Percentiles rank a stretch among this genome's conserved stretches.
phyloP scores from a whole-genome alignment of 176 grass and related monocot genomes.

The Miscanthus lutarioriparius region DNA sequence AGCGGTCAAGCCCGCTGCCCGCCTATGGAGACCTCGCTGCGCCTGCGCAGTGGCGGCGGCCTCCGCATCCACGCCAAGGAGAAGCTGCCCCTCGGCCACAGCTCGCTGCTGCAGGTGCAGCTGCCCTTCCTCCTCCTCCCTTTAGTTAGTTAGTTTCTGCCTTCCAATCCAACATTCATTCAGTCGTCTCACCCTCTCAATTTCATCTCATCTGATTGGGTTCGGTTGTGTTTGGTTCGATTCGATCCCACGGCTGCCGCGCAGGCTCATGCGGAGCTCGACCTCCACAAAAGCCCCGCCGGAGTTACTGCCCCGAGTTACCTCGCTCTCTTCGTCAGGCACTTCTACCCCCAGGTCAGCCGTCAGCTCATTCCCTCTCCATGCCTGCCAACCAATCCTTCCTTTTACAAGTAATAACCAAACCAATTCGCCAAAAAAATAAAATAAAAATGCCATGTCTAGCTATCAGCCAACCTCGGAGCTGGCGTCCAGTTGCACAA shows the following conservation, averaged over 20 bases:
- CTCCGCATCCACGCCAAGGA: constrained; percentile 91
- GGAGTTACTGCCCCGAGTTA: constrained; percentile 41
- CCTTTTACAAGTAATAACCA: not conserved
- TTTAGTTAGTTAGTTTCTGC: not conserved
- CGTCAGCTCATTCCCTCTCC: not conserved
- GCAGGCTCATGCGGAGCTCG: constrained; percentile 84
- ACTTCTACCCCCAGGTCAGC: constrained; percentile 57
- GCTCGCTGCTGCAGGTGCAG: constrained; percentile 64
- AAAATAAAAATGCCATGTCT: not conserved
- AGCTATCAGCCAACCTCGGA: constrained; percentile 72
- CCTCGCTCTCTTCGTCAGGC: constrained; percentile 61
- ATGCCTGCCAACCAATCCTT: not conserved
- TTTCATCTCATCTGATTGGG: not conserved
- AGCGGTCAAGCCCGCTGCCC: not conserved
- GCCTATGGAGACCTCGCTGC: constrained; percentile 84
- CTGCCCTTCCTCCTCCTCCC: not conserved
- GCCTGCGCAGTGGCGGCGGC: constrained; percentile 51
- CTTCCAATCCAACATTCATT: not conserved
- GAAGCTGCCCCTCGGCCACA: constrained; percentile 62
- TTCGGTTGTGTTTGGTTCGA: not conserved
- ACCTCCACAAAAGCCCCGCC: constrained; percentile 50
- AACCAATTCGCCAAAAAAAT: not conserved
- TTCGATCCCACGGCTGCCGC: not conserved
- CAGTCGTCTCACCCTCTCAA: not conserved
- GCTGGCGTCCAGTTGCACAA: constrained; percentile 58